These are phyloP conservation scores for Phyllosticta citribraziliensis DNA, from an alignment of 2,329 filamentous ascomycete genomes.

Conservation along the genomic window DNA sequence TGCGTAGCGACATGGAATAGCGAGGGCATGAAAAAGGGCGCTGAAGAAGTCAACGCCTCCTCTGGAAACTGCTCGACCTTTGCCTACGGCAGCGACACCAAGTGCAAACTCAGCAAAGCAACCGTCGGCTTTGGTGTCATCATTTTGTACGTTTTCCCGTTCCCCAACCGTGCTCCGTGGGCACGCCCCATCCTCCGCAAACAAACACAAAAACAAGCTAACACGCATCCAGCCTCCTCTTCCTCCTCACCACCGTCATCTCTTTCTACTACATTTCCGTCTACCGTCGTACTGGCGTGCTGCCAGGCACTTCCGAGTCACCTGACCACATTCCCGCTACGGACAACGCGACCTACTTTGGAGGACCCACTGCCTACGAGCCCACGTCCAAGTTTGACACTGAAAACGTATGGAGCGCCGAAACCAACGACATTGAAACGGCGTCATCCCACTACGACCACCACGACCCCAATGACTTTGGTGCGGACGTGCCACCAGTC, in stretches of 20 bases:
- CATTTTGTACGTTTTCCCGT: slow-evolving; percentile 39
- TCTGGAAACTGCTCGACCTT: slow-evolving; percentile 45
- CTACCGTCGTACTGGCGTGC: slow-evolving; percentile 47
- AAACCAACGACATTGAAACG: slow-evolving; percentile 29
- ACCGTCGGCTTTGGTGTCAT: slow-evolving; percentile 47
- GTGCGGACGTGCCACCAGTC: not conserved
- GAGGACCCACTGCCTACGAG: slow-evolving; percentile 2
- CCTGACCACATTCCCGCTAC: not conserved
- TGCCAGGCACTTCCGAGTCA: slow-evolving; percentile 33
- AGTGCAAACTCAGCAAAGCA: slow-evolving; percentile 48
- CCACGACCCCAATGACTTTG: slow-evolving; percentile 28
- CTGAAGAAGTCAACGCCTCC: slow-evolving; percentile 29
- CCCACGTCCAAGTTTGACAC: slow-evolving; percentile 10
- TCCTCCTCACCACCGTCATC: slow-evolving; percentile 42
- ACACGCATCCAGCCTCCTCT: slow-evolving; percentile 39
- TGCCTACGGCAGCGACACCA: slow-evolving; percentile 43
- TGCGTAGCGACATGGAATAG: slow-evolving; percentile 47
- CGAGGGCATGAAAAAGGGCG: slow-evolving; percentile 43
- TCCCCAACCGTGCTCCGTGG: not conserved
- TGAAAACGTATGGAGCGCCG: slow-evolving; percentile 36
- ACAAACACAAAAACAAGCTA: not conserved
- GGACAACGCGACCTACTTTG: slow-evolving; percentile 20
- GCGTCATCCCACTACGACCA: slow-evolving; percentile 28
- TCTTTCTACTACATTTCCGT: slow-evolving; percentile 46
- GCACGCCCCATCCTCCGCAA: not conserved